These are phyloP conservation scores for Mikania micrantha DNA, from an alignment of 129 eudicot genomes.

Conservation along the genomic window DNA sequence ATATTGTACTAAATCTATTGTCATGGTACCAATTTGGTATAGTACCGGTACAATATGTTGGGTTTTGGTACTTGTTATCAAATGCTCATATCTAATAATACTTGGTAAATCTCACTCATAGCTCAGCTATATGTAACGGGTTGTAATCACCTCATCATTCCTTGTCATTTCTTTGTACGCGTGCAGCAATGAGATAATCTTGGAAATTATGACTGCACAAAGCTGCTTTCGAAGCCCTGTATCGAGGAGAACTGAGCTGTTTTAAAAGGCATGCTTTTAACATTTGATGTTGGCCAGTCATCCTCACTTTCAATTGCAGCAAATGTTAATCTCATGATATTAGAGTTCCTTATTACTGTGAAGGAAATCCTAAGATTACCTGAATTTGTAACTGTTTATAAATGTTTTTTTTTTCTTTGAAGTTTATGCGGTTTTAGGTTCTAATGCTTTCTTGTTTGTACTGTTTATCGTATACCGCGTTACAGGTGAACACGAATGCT, in stretches of 20 bases:
- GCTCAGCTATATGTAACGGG: background rate
- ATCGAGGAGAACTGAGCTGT: background rate
- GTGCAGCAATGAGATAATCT: conserved; percentile 15
- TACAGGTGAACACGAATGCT: background rate
- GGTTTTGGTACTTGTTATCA: too few relatives aligned
- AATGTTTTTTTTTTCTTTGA: background rate
- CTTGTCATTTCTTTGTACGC: background rate
- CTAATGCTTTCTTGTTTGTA: conserved; percentile 13
- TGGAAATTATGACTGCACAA: conserved; percentile 16
- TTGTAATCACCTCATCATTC: background rate
- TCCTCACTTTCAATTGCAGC: conserved; percentile 22
- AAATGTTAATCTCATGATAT: conserved; percentile 17
- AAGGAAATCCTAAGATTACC: conserved; percentile 22
- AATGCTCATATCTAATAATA: too few relatives aligned
- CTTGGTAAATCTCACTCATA: too few relatives aligned
- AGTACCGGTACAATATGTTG: too few relatives aligned
- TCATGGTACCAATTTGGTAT: too few relatives aligned
- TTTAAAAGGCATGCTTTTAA: conserved; percentile 23
- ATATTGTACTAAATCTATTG: too few relatives aligned
- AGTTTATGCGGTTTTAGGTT: conserved; percentile 16
- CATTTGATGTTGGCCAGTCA: conserved; percentile 18
- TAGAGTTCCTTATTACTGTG: conserved; percentile 21
- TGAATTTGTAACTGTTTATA: conserved; percentile 26
- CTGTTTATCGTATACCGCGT: background rate
- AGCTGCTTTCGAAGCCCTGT: conserved; percentile 17